Base-by-base conservation (phyloP, 208 protist species). In the Trypanosomatidae sp. region DNA sequence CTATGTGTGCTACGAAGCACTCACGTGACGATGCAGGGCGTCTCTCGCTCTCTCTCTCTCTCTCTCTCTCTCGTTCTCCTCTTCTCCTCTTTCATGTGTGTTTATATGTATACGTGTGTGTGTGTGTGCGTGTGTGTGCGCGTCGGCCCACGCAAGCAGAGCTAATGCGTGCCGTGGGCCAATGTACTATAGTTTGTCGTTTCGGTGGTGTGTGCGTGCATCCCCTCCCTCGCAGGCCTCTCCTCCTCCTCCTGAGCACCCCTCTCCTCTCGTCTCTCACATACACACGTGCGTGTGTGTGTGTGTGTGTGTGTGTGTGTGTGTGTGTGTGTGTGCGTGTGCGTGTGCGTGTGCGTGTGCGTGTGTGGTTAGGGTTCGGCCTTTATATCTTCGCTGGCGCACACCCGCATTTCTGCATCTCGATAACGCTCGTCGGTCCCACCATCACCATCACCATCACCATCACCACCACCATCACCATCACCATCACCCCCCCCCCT, bases 1-100 rank as follows among this genome's bases (percentile, higher is more conserved):
- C 0, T 10, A 22, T 10, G 22, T 39, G 36, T 39, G 36, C 36
- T 39, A 39, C 36, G 36, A 39, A 39, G 36, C 36, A 39, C 36
- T 39, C 36, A 39, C 36, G 36, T 39, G 36, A 39, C 1, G 36
- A 39, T 39, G 36, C 36, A 39, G 0, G 36, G 36, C 62, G 47
- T 77, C 44, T 68, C 43, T 71, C 66, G 58, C 73, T 72, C 65
- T 77, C 39, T 77, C 62, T 68, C 73, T 71, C 49, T 77, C 62
- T 68, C 73, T 71, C 49, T 72, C 56, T 74, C 56, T 66, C 17
- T 74, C 46, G 17, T 28, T 69, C 44, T 69, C 52, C 52, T 0
- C n/a, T 25, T 19, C 52, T 58, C n/a, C n/a, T 28, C n/a, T 19
- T 19, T 10, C n/a, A 28, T 19, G n/a, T 19, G n/a, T 58, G 19